A percentile compares a stretch with the other conserved stretches of the same genome.
phyloP scores from a whole-genome alignment of 495 filamentous ascomycete species.

The Penicillium lividum region DNA sequence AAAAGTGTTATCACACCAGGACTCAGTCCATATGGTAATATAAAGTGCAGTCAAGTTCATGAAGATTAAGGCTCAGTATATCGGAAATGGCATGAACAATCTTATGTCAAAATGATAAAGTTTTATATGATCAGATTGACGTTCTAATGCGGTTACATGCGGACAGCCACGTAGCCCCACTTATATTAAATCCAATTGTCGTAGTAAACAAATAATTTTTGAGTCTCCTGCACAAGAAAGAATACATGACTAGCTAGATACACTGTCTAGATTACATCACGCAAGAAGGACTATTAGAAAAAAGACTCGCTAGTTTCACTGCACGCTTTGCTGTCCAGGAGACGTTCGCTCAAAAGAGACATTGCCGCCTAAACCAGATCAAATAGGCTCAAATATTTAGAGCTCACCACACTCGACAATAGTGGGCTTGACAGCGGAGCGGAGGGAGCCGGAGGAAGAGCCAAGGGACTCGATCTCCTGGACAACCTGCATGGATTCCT shows the following conservation, averaged over 20 bases:
- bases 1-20: too few relatives aligned
- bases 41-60: too few relatives aligned
- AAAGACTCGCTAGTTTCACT: slow-evolving; percentile 13
- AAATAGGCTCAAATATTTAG: slow-evolving; percentile 36
- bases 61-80: too few relatives aligned
- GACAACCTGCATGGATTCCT: slow-evolving; percentile 63
- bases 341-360: slow-evolving; percentile 23
- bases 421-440: slow-evolving; percentile 64
- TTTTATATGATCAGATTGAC: too few relatives aligned
- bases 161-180: not conserved
- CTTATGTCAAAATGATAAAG: too few relatives aligned
- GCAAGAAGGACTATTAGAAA: slow-evolving; percentile 18
- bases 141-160: too few relatives aligned
- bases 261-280: slow-evolving; percentile 30
- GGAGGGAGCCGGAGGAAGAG: slow-evolving; percentile 59
- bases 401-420: slow-evolving; percentile 61
- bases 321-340: not conserved
- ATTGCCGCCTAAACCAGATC: slow-evolving; percentile 18
- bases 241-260: slow-evolving; percentile 29
- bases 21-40: too few relatives aligned
- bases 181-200: too few relatives aligned
- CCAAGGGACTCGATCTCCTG: slow-evolving; percentile 73
- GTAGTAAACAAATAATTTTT: slow-evolving; percentile 3
- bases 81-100: too few relatives aligned
- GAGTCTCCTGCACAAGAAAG: slow-evolving; percentile 13